Evolutionary conservation across 768 basidiomycete genomes (phyloP), one percentile per base, ranked within the genome.

Genomic region (Ramaria rubella): DNA sequence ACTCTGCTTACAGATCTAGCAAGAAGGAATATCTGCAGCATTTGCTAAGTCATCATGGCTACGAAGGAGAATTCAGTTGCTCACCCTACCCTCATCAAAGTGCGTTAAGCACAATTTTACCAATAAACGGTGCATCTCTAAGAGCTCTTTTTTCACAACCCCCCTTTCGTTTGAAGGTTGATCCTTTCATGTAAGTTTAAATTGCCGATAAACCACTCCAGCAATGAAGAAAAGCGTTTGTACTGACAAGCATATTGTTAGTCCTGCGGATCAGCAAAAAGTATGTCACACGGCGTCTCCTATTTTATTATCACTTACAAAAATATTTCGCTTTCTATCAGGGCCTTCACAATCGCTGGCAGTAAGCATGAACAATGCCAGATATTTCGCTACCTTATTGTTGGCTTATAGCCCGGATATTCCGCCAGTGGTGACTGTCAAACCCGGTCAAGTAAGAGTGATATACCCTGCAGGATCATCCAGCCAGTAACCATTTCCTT

Each of bases 311-410:
- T 2, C 33, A 19, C 51, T 43, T 24, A 51, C 14, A 49, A 24
- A 36, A 43, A 26, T 17, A 29, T 40, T 38, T 33, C 26, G 59
- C 0, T n/a, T n/a, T n/a, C n/a, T n/a, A n/a, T n/a, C 52, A 85
- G 83, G 81, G 81, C 26, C 62, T 86, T 11, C 85, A 86, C 62
- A 86, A 86, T 64, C 81, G 85, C 45, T 86, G 85, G 85, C 85
- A 86, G 84, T 86, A 69, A 66, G 85, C 72, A 2, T 15, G 29
- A 23, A 29, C 15, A n/a, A 11, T 17, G 12, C 2, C 15, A 26
- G 11, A 9, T 23, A 15, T 27, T 40, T 21, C 19, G 58, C 30
- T 24, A 43, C 52, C 7, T 14, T 26, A 33, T 33, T 33, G n/a
- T 15, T 19, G n/a, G 6, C 5, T 49, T 49, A 30, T 54, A 83